Evolutionary conservation across 2,329 filamentous ascomycete genomes (phyloP).

Genomic region (Colletotrichum australisinense): DNA sequence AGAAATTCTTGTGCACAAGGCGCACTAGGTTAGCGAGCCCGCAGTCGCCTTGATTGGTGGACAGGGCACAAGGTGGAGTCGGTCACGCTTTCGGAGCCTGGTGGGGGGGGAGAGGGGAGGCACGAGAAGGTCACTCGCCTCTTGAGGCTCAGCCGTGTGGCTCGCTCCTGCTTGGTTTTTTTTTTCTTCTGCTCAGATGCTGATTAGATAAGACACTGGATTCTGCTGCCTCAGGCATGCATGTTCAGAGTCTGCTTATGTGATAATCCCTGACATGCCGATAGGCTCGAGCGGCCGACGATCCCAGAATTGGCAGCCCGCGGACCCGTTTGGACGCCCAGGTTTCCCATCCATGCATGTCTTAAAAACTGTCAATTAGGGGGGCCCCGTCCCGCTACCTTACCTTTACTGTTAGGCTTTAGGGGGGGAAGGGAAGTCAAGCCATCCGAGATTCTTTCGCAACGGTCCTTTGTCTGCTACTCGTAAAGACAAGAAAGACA

Average conservation of each 20-base stretch:
- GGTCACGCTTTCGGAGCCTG: conserved; percentile 29
- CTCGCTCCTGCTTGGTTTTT: not conserved
- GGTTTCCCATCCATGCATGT: conserved; percentile 29
- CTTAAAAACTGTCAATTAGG: conserved; percentile 35
- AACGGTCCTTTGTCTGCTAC: conserved; percentile 30
- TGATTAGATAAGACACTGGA: conserved; percentile 25
- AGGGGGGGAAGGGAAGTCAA: conserved; percentile 2
- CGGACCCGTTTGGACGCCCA: conserved; percentile 25
- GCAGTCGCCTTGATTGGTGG: conserved; percentile 34
- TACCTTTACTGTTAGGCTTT: not conserved
- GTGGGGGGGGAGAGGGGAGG: not conserved
- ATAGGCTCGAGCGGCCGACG: conserved; percentile 28
- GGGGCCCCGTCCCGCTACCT: conserved; percentile 19
- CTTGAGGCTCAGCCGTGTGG: conserved; percentile 12
- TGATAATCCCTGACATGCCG: conserved; percentile 31
- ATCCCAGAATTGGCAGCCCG: conserved; percentile 26
- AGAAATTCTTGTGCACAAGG: conserved; percentile 33
- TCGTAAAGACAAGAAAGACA: conserved; percentile 13
- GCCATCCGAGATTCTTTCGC: conserved; percentile 26
- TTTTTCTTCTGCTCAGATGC: not conserved
- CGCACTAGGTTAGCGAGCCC: conserved; percentile 33
- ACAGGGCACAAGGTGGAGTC: conserved; percentile 24
- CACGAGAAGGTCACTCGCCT: not conserved
- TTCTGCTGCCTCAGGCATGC: conserved; percentile 10
- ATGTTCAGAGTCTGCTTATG: conserved; percentile 1